Evolutionary conservation across 306 rosid species (phyloP), one percentile per base, ranked within the genome.

Genomic region (Oemleria cerasiformis): DNA sequence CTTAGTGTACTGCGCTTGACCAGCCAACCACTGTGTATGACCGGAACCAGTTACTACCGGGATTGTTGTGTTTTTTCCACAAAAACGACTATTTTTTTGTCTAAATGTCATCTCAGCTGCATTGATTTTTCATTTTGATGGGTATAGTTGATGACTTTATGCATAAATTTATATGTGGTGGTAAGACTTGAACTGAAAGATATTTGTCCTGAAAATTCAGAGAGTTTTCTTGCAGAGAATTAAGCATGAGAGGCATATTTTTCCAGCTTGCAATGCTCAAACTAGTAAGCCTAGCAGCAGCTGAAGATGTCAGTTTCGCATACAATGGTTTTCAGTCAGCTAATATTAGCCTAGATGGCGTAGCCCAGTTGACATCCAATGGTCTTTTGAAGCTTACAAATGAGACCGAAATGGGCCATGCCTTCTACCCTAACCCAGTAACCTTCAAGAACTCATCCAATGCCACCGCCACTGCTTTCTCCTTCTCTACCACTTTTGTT

Each of bases 311-410:
- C 39, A 71, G 60, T 55, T 79, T 90, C 81, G 69, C 13, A 84
- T 88, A 62, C 63, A 67, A 81, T 60, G 93, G 92, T 5, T 88
- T 88, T 85, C 49, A 20, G n/a, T 61, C 83, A 0, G 47, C 77
- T 9, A 43, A 77, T 49, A 68, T 91, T 34, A 43, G 17, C 48
- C 82, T 91, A 4, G 88, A 87, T 50, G 97, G 96, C 14, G 63
- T 59, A 19, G 89, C 91, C 17, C 70, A 36, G 20, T 30, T 85
- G n/a, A 75, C 81, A n/a, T 2, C 87, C 21, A 41, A 64, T 9
- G 90, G 97, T 55, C 67, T 88, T 5, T 78, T 92, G 47, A 69
- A 1, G 77, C 86, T 92, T 56, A 92, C 97, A 58, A 84, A 88
- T 60, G 72, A 47, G 50, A 72, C 85, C 41, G 72, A 50, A 14